Evolutionary conservation across 768 basidiomycete genomes (phyloP).

Genomic region (Gautieria morchelliformis): DNA sequence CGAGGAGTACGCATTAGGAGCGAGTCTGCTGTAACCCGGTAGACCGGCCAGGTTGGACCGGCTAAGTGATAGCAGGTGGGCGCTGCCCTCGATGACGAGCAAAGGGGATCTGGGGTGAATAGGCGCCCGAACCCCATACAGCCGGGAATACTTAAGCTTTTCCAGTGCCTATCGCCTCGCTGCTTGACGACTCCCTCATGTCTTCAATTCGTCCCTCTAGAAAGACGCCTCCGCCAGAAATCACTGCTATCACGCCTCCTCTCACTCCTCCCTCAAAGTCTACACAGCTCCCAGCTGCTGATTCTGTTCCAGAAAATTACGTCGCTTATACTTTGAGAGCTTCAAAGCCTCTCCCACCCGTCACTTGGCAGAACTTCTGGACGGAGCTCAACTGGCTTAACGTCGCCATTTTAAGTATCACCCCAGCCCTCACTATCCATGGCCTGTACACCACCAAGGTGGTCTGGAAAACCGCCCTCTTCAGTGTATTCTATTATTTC

Average conservation of each 20-base stretch:
- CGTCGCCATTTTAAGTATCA: slow-evolving; percentile 59
- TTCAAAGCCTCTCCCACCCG: slow-evolving; percentile 57
- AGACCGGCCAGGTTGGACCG: too few species aligned
- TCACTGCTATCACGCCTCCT: slow-evolving; percentile 15
- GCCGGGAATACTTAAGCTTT: too few species aligned
- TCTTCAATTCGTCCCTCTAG: slow-evolving; percentile 20
- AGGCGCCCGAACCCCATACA: too few species aligned
- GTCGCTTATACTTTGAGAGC: slow-evolving; percentile 66
- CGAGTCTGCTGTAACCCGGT: too few species aligned
- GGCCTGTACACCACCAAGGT: slow-evolving; percentile 58
- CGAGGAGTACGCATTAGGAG: too few species aligned
- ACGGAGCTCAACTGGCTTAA: slow-evolving; percentile 72
- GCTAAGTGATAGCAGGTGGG: too few species aligned
- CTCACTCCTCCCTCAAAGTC: slow-evolving; percentile 12
- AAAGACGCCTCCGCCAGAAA: slow-evolving; percentile 14
- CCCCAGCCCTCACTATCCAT: slow-evolving; percentile 63
- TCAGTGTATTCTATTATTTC: slow-evolving; percentile 59
- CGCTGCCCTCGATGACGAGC: too few species aligned
- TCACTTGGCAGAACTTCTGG: slow-evolving; percentile 47
- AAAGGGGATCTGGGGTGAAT: too few species aligned
- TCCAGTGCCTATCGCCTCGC: too few species aligned
- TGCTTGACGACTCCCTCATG: slow-evolving; percentile 15
- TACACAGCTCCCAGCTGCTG: slow-evolving; percentile 26
- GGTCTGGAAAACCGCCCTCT: slow-evolving; percentile 67
- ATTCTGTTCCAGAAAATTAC: slow-evolving; percentile 74